Conservation (phyloP, 148 eudicot species). For the Fagopyrum tataricum region DNA sequence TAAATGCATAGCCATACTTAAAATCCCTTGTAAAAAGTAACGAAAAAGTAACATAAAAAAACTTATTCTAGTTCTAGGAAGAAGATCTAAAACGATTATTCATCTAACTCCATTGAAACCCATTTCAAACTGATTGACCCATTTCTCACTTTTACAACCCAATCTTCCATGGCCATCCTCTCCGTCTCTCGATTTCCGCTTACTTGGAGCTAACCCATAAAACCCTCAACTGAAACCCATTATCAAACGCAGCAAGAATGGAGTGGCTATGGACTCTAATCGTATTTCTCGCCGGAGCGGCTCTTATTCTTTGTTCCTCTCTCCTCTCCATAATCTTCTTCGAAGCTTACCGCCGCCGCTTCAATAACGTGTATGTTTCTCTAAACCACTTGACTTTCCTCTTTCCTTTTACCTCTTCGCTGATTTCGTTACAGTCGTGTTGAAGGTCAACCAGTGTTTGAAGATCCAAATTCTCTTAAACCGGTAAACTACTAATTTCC, state of each 20-base stretch:
- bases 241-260: slow-evolving; percentile 22
- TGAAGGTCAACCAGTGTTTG: slow-evolving; percentile 54
- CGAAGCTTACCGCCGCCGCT: slow-evolving; percentile 58
- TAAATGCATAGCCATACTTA: too few relatives aligned
- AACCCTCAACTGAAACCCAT: too few relatives aligned
- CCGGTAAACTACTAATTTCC: slow-evolving; percentile 32
- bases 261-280: slow-evolving; percentile 32
- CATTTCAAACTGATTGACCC: too few relatives aligned
- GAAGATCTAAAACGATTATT: too few relatives aligned
- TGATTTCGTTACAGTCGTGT: slow-evolving; percentile 36
- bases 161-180: too few relatives aligned
- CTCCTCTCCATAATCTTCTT: slow-evolving; percentile 40
- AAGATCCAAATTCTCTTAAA: slow-evolving; percentile 85
- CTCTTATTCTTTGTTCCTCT: slow-evolving; percentile 29
- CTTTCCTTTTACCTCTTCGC: background rate
- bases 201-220: too few relatives aligned
- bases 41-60: too few relatives aligned
- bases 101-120: too few relatives aligned
- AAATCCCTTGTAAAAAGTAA: too few relatives aligned
- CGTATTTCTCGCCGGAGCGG: slow-evolving; percentile 31
- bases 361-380: slow-evolving; percentile 48
- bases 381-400: slow-evolving; percentile 7
- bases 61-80: too few relatives aligned
- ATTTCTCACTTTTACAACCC: too few relatives aligned
- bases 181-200: too few relatives aligned